Evolutionary conservation across 75 land plant species (phyloP), one percentile per base, ranked within the genome.

Genomic region (Selaginella tamariscina): DNA sequence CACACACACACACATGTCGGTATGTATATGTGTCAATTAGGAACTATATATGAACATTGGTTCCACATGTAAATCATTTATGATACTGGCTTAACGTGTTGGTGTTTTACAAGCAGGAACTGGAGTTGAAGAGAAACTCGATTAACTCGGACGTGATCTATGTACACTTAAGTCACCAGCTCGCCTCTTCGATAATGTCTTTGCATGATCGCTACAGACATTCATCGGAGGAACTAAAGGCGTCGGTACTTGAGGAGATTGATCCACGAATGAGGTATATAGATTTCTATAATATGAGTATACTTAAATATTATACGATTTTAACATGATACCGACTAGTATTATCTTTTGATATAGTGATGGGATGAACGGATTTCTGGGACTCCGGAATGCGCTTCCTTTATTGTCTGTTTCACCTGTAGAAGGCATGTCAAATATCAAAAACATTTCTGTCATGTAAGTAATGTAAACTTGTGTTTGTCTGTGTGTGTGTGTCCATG

Each of bases 361-460:
- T 69, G 88, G 89, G 18, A 82, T 87, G 86, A 90, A 91, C 75
- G 99, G 99, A 24, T 90, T 75, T 55, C 33, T 91, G 5, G 49
- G 49, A 15, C 5, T 39, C 15, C 49, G 91, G 23, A 86, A 87
- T 65, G 84, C 84, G 60, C 83, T 86, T 60, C 92, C 94, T 32
- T 75, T 85, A 8, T 33, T 90, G 24, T 85, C 85, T 57, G 69
- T 82, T 23, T 90, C 99, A 2, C 96, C 99, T 27, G 67, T 95
- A 23, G 56, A 68, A 9, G 82, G 80, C 27, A 72, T 95, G 97
- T 82, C 84, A 63, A 87, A 81, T 75, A 82, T 95, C 11, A 71
- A 82, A 73, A 74, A 79, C 75, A 95, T 87, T 73, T 81, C 85
- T 84, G 99, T 90, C 68, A 44, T 91, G 99, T 95, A 88, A 87